phyloP scores from a whole-genome alignment of 75 land plant species.

The Pinus tabuliformis region DNA sequence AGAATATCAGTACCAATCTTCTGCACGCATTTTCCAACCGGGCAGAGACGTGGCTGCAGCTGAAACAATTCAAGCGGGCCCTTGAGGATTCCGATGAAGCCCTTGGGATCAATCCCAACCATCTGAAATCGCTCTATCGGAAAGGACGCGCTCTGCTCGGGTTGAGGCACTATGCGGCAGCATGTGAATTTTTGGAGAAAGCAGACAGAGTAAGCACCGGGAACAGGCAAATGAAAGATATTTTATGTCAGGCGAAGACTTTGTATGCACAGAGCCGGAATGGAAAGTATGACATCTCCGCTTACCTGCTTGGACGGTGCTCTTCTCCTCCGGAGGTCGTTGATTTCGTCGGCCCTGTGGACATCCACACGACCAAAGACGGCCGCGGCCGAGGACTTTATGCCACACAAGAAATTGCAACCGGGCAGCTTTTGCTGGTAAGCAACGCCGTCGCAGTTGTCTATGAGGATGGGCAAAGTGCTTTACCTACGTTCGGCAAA shows the following conservation, averaged over 20 bases:
- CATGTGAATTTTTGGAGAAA: neutral
- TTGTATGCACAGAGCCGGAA: neutral
- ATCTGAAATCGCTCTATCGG: slow-evolving; percentile 23
- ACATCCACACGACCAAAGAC: slow-evolving; percentile 5
- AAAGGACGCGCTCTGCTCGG: slow-evolving; percentile 33
- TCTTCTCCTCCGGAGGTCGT: neutral
- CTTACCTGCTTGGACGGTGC: neutral
- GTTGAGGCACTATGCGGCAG: slow-evolving; percentile 13
- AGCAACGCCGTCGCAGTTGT: slow-evolving; percentile 30
- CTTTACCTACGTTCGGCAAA: neutral
- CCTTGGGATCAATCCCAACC: slow-evolving; percentile 17
- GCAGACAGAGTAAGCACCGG: slow-evolving; percentile 4
- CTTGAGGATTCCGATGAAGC: slow-evolving; percentile 17
- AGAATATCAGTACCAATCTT: neutral
- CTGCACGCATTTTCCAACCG: slow-evolving; percentile 34
- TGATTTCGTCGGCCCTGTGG: slow-evolving; percentile 25
- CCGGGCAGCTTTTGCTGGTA: slow-evolving; percentile 27
- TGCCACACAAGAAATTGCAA: slow-evolving; percentile 15
- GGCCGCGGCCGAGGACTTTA: slow-evolving; percentile 30
- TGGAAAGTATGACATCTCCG: neutral
- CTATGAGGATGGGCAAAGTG: neutral
- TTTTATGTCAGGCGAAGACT: neutral
- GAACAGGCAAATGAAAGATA: slow-evolving; percentile 8
- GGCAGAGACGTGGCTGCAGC: slow-evolving; percentile 25
- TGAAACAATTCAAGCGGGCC: slow-evolving; percentile 8